phyloP scores from a whole-genome alignment of 495 filamentous ascomycete species.

The Lichenothelia convexa region DNA sequence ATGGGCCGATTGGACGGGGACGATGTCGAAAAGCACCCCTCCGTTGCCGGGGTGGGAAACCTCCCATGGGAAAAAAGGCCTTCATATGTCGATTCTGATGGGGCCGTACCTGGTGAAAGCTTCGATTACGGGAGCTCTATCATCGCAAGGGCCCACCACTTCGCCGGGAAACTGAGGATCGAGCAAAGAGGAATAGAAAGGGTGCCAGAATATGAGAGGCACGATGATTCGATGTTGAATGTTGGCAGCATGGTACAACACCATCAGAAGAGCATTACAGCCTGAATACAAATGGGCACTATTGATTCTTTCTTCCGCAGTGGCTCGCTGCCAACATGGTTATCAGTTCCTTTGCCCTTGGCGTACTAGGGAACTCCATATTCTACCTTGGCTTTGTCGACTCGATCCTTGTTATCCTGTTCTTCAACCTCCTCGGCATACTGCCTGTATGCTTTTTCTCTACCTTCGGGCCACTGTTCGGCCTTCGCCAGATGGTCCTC shows the following conservation, averaged over 20 bases:
- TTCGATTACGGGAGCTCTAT: constrained; percentile 41
- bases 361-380: constrained; percentile 46
- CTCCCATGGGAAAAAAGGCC: constrained; percentile 7
- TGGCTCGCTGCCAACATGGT: constrained; percentile 79
- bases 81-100: constrained; percentile 29
- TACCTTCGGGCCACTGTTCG: constrained; percentile 60
- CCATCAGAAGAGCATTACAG: constrained; percentile 8
- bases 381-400: constrained; percentile 60
- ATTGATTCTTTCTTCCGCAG: constrained; percentile 22
- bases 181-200: constrained; percentile 71
- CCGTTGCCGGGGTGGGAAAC: constrained; percentile 3
- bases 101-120: constrained; percentile 40
- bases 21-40: constrained; percentile 13
- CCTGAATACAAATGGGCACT: constrained; percentile 1
- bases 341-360: constrained; percentile 65
- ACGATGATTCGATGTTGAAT: constrained; percentile 41
- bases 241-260: constrained; percentile 63
- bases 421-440: constrained; percentile 61
- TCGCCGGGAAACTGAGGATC: constrained; percentile 50
- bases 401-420: constrained; percentile 54
- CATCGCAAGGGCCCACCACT: constrained; percentile 49
- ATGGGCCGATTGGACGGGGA: too few relatives aligned
- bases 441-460: constrained; percentile 65
- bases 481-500: constrained; percentile 73
- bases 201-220: constrained; percentile 56